A percentile compares a stretch with the other conserved stretches of the same genome.
phyloP scores from a whole-genome alignment of 495 filamentous ascomycete genomes.

The Aspergillus cristatus region DNA sequence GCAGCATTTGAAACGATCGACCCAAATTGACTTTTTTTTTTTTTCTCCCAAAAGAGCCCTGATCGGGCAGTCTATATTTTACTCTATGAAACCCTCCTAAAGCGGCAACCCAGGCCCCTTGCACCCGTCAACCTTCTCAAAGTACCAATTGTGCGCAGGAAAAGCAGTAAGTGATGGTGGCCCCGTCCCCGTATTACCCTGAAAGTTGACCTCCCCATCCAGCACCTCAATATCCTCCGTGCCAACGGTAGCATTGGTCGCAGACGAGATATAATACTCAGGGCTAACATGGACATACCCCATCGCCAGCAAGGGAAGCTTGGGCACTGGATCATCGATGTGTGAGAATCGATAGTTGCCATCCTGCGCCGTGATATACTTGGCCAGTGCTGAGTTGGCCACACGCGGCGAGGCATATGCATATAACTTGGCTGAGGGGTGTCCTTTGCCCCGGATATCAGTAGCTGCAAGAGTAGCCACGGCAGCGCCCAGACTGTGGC shows the following conservation, averaged over 20 bases:
- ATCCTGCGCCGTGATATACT: slow-evolving; percentile 43
- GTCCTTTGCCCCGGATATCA: slow-evolving; percentile 40
- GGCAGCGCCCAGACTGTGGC: slow-evolving; percentile 60
- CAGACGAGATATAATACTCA: slow-evolving; percentile 48
- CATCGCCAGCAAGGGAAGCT: slow-evolving; percentile 44
- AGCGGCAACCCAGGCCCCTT: slow-evolving; percentile 14
- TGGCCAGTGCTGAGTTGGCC: slow-evolving; percentile 43
- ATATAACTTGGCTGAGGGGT: slow-evolving; percentile 33
- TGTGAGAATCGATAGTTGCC: slow-evolving; percentile 58
- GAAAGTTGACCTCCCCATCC: slow-evolving; percentile 22
- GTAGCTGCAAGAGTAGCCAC: slow-evolving; percentile 51
- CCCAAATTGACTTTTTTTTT: no score
- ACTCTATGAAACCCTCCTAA: no score
- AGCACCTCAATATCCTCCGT: slow-evolving; percentile 24
- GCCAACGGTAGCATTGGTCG: slow-evolving; percentile 23
- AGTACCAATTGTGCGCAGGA: slow-evolving; percentile 36
- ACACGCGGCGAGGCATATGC: slow-evolving; percentile 59
- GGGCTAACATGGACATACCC: slow-evolving; percentile 54
- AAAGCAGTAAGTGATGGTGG: slow-evolving; percentile 3
- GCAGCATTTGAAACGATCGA: no score
- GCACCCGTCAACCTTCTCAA: slow-evolving; percentile 24
- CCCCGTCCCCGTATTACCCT: slow-evolving; percentile 35
- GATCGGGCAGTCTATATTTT: no score
- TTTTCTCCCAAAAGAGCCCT: no score
- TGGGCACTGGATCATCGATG: slow-evolving; percentile 52